phyloP scores from a whole-genome alignment of 2,329 filamentous ascomycete species.

The Mycocentrospora acerina region DNA sequence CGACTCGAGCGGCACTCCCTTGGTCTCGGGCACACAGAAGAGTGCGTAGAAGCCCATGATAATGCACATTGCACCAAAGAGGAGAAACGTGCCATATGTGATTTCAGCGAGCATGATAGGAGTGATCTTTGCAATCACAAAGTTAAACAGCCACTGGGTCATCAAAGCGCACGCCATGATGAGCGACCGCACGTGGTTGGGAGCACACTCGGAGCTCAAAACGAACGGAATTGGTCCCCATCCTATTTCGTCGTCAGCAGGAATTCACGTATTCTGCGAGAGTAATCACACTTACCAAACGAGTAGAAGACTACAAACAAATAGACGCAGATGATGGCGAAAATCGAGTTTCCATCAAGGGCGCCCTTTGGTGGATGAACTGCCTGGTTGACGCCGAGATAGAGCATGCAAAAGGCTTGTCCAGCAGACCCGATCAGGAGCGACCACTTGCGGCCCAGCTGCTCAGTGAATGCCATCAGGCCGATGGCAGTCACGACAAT shows the following conservation, averaged over 20 bases:
- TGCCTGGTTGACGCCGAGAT: constrained; percentile 36
- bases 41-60: constrained; percentile 46
- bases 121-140: constrained; percentile 39
- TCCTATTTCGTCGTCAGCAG: constrained; percentile 20
- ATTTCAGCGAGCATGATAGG: constrained; percentile 48
- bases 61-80: constrained; percentile 46
- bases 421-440: constrained; percentile 46
- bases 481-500: constrained; percentile 47
- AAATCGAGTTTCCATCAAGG: constrained; percentile 42
- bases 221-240: constrained; percentile 51
- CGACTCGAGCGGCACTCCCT: constrained; percentile 46
- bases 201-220: constrained; percentile 45
- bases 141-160: constrained; percentile 48
- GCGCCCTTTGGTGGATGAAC: constrained; percentile 37
- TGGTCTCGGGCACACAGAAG: constrained; percentile 48
- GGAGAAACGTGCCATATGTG: constrained; percentile 47
- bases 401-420: constrained; percentile 48
- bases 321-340: constrained; percentile 56
- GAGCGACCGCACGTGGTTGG: constrained; percentile 45
- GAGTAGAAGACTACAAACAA: constrained; percentile 51
- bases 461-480: constrained; percentile 49
- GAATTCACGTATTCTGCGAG: not conserved
- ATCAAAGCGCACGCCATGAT: constrained; percentile 49
- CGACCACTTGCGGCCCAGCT: constrained; percentile 49
- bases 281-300: constrained; percentile 33